Percentiles rank a stretch among this genome's conserved stretches.
Evolutionary conservation across 306 rosid genomes (phyloP).

Genomic region (Cucurbita argyrosperma): DNA sequence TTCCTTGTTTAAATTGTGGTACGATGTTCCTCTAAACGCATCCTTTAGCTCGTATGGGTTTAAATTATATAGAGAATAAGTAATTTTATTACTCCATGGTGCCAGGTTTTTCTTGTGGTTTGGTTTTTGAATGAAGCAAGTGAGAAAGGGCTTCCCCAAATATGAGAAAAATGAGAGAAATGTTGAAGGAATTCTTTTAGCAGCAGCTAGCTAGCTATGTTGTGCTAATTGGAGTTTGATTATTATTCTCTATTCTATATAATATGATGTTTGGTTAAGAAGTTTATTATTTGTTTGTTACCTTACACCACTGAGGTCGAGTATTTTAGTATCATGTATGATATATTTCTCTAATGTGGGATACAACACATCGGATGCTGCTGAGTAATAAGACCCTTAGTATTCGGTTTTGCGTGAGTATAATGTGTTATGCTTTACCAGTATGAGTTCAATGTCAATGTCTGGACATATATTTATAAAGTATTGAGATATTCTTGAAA

Average conservation of each 20-base stretch:
- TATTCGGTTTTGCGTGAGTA: not conserved
- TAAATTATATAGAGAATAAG: not conserved
- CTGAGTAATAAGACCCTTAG: not conserved
- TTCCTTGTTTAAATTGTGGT: constrained; percentile 8
- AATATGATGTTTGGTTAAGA: not conserved
- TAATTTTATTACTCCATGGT: not conserved
- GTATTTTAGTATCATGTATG: not conserved
- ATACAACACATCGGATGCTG: not conserved
- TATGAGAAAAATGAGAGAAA: constrained; percentile 5
- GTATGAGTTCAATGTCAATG: not conserved
- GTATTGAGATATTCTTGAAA: not conserved
- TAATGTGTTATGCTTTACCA: not conserved
- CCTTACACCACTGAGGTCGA: not conserved
- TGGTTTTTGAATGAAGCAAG: constrained; percentile 5
- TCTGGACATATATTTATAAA: not conserved
- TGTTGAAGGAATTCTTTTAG: not conserved
- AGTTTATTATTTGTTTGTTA: constrained; percentile 1
- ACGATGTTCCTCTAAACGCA: not conserved
- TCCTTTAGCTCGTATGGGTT: not conserved
- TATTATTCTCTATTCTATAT: constrained; percentile 1
- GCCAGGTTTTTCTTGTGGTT: constrained; percentile 9
- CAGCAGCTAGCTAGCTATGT: not conserved
- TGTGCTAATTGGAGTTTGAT: constrained; percentile 2
- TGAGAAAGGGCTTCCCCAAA: constrained; percentile 2
- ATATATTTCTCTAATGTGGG: not conserved